These are phyloP conservation scores for Ophiostoma quercus DNA, from an alignment of 2,329 filamentous ascomycete species.

Conservation along the genomic window DNA sequence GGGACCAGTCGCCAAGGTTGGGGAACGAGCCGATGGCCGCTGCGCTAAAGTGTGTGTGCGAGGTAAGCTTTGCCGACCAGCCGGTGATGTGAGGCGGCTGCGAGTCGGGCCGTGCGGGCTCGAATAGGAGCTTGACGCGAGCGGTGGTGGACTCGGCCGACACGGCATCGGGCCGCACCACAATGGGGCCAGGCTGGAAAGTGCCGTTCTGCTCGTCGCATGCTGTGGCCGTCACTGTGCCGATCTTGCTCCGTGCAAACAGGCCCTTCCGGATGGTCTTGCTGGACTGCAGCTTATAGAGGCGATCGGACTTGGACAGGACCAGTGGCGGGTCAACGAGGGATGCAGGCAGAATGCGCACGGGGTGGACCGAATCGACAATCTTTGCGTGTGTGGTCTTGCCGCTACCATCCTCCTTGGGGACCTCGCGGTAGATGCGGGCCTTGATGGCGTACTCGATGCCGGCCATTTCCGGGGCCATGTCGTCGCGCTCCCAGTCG, in stretches of 20 bases:
- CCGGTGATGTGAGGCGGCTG: conserved; percentile 46
- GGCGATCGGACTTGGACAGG: conserved; percentile 40
- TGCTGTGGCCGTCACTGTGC: conserved; percentile 44
- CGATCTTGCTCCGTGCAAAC: conserved; percentile 45
- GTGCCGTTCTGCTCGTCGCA: conserved; percentile 29
- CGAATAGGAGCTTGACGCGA: conserved; percentile 45
- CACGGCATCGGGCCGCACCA: conserved; percentile 48
- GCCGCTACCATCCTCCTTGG: conserved; percentile 18
- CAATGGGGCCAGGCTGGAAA: conserved; percentile 44
- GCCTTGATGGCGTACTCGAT: conserved; percentile 51
- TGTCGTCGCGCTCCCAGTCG: conserved; percentile 51
- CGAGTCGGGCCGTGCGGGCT: conserved; percentile 40
- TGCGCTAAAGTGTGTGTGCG: conserved; percentile 50
- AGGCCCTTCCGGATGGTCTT: conserved; percentile 52
- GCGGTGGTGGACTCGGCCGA: conserved; percentile 41
- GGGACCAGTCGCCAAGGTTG: conserved; percentile 45
- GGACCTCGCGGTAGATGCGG: conserved; percentile 35
- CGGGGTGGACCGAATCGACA: conserved; percentile 32
- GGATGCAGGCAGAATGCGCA: conserved; percentile 50
- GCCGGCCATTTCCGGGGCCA: conserved; percentile 50
- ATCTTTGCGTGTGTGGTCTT: conserved; percentile 28
- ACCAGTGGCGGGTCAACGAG: conserved; percentile 50
- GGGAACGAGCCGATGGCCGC: conserved; percentile 44
- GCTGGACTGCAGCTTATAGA: conserved; percentile 47
- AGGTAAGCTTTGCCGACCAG: conserved; percentile 47